Base-by-base conservation (phyloP, 352 stramenopile species). In the Peronosclerospora sorghi region DNA sequence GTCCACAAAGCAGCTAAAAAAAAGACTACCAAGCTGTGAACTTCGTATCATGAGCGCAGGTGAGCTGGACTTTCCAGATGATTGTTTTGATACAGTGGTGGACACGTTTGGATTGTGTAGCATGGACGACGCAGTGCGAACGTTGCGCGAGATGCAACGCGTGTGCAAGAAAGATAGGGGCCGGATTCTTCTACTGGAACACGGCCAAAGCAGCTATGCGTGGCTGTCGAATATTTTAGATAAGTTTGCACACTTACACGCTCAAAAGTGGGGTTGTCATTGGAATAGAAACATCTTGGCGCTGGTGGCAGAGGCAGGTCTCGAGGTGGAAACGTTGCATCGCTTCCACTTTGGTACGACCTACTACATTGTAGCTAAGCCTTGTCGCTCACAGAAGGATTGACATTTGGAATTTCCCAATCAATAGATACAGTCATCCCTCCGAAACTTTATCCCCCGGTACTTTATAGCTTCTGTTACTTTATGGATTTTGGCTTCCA, bases 91-190 rank as follows among this genome's bases (percentile, higher is more conserved):
- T 62, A 96, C 91, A 2, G 87, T 98, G 24, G 87, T 97, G 14
- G 93, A 98, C 62, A 98, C 94, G 1, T 98, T 98, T 61, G 93
- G 94, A 1, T 68, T 98, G 2, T 98, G 95, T 58, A 96, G 77
- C 39, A 96, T 97, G 68, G 82, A 97, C 58, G 90, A 98, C 68
- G 82, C 88, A 18, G 70, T 94, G n/a, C 53, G 42, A 4, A 75
- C 92, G 26, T 64, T 98, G 23, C 54, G 65, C 34, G 93, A 98
- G 68, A 96, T 98, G 73, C 73, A 89, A 53, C 71, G 95, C 35
- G 91, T 98, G 15, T 97, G 86, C 63, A 94, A 89, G 61, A 48
- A 51, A 8, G 54, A 63, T 14, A 75, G 65, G 45, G 54, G 50
- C 12, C 73, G 86, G 52, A 95, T 98, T 41, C 54, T 98, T 41